Evolutionary conservation across 768 basidiomycete genomes (phyloP).

Genomic region (Hericium rajendrae): DNA sequence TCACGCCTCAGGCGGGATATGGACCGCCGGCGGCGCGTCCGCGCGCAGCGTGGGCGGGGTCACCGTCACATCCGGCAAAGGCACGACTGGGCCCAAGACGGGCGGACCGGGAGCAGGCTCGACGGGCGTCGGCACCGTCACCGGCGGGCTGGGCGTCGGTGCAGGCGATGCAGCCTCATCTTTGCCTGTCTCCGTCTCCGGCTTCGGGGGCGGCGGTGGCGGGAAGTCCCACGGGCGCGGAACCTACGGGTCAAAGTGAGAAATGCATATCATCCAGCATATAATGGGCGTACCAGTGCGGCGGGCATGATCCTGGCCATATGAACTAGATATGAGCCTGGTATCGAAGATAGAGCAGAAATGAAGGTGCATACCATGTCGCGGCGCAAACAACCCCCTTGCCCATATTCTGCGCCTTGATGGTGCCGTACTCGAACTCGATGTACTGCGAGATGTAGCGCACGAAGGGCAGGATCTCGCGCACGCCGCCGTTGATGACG

Average conservation of each 20-base stretch:
- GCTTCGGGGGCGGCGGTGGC: constrained; percentile 23
- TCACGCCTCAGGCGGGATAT: neutral
- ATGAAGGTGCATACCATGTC: constrained; percentile 51
- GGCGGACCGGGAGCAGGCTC: neutral
- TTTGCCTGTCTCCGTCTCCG: neutral
- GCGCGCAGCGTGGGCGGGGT: neutral
- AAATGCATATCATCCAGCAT: neutral
- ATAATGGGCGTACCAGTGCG: constrained; percentile 38
- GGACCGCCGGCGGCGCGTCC: neutral
- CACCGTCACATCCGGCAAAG: neutral
- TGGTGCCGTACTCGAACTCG: constrained; percentile 62
- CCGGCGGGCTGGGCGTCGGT: neutral
- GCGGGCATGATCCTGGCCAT: constrained; percentile 61
- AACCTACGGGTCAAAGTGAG: constrained; percentile 24
- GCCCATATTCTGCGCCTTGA: constrained; percentile 56
- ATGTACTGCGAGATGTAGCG: constrained; percentile 75
- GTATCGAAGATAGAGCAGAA: neutral
- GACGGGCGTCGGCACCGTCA: neutral
- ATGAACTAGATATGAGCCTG: neutral
- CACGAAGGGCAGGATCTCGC: constrained; percentile 77
- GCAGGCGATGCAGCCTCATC: neutral
- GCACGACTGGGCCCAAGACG: neutral
- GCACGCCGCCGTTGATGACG: constrained; percentile 60
- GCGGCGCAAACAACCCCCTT: constrained; percentile 81
- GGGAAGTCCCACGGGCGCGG: constrained; percentile 76